These are phyloP conservation scores for Globisporangium abappressorium DNA, from an alignment of 352 stramenopile genomes.

Conservation along the genomic window DNA sequence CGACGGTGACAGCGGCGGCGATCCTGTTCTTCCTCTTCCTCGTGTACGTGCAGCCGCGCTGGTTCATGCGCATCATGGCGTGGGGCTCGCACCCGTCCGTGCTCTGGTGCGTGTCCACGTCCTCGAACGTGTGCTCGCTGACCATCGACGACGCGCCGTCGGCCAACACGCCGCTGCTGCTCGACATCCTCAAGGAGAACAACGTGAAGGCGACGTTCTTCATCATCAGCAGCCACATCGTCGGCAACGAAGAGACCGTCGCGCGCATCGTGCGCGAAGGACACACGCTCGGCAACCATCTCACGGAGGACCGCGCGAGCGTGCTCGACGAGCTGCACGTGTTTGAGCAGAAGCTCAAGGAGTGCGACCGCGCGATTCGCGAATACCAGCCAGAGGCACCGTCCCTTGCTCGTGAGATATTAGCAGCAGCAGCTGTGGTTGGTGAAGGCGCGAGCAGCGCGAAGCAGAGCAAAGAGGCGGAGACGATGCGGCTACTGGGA, in stretches of 20 bases:
- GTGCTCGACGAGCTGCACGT: conserved; percentile 77
- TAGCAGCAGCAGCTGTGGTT: not conserved
- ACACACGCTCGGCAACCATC: conserved; percentile 75
- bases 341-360: conserved; percentile 79
- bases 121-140: conserved; percentile 52
- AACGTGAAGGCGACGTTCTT: conserved; percentile 82
- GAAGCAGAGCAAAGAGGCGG: conserved; percentile 7
- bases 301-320: conserved; percentile 77
- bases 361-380: conserved; percentile 67
- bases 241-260: conserved; percentile 63
- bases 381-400: conserved; percentile 31
- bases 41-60: conserved; percentile 71
- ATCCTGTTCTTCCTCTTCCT: conserved; percentile 33
- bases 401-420: not conserved
- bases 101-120: conserved; percentile 69
- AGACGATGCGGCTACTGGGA: conserved; percentile 23
- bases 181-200: conserved; percentile 65
- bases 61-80: conserved; percentile 62
- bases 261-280: conserved; percentile 76
- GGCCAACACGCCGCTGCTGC: conserved; percentile 52
- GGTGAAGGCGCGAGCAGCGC: conserved; percentile 17
- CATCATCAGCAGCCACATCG: conserved; percentile 75
- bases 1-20: not conserved
- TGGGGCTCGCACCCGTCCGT: conserved; percentile 69
- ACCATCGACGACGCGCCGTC: conserved; percentile 84